phyloP scores from a whole-genome alignment of 805 yeast genomes.

The Cyberlindnera mrakii region DNA sequence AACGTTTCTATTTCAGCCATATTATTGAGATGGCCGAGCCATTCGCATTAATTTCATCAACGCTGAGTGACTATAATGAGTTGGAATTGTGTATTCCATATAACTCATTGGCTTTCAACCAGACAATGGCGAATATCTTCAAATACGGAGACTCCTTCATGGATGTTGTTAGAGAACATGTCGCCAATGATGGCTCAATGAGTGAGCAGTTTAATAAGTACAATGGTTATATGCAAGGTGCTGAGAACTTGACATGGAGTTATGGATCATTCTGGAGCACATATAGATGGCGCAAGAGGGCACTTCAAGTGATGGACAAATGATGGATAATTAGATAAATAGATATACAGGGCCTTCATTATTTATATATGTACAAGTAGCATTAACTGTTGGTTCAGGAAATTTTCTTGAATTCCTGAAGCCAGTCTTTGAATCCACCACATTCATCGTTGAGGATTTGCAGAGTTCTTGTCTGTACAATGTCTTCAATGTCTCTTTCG shows the following conservation, averaged over 20 bases:
- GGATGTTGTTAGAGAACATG: conserved; percentile 51
- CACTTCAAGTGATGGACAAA: conserved; percentile 21
- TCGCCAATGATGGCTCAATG: conserved; percentile 63
- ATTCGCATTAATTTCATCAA: neutral
- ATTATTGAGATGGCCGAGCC: conserved; percentile 15
- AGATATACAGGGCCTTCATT: too few relatives aligned
- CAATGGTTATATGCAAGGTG: conserved; percentile 85
- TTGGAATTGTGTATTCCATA: conserved; percentile 21
- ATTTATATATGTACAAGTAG: conserved; percentile 1
- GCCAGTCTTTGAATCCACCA: conserved; percentile 8
- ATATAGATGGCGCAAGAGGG: conserved; percentile 53
- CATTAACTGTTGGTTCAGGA: neutral
- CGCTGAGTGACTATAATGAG: neutral
- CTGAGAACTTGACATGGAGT: conserved; percentile 85
- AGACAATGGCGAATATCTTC: conserved; percentile 40
- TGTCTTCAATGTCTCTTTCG: conserved; percentile 35
- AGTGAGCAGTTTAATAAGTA: conserved; percentile 84
- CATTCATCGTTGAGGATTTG: conserved; percentile 8
- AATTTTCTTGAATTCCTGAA: conserved; percentile 2
- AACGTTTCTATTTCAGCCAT: conserved; percentile 27
- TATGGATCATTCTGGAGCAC: conserved; percentile 74
- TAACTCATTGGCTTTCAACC: conserved; percentile 36
- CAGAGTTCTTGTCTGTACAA: conserved; percentile 8
- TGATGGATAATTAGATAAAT: too few relatives aligned
- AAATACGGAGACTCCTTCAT: conserved; percentile 64